Evolutionary conservation across 1,284 basidiomycete genomes (phyloP).

Genomic region (Trichosporon faecale): DNA sequence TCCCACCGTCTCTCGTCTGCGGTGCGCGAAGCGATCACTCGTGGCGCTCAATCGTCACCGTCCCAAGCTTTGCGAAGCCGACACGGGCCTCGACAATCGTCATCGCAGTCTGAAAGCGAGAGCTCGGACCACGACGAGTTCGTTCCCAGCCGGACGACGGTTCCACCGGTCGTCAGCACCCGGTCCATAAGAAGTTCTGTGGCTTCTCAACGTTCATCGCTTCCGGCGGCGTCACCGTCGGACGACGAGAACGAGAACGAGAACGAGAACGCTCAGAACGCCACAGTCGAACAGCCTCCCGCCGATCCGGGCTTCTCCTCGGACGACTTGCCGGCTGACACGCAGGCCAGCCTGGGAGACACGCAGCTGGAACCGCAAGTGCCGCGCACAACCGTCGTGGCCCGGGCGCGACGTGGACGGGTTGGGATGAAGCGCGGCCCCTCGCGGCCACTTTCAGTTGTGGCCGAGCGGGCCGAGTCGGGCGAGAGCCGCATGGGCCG

Average conservation of each 20-base stretch:
- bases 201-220: not conserved
- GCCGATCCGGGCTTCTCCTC: not conserved
- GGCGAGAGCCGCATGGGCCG: not conserved
- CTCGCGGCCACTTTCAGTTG: not conserved
- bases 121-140: not conserved
- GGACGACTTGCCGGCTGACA: not conserved
- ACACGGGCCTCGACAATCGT: not conserved
- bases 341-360: not conserved
- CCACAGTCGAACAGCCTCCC: not conserved
- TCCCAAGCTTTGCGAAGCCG: not conserved
- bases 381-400: constrained; percentile 1
- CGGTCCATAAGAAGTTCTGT: not conserved
- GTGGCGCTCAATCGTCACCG: not conserved
- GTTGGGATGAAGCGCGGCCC: not conserved
- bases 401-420: not conserved
- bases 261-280: not conserved
- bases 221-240: not conserved
- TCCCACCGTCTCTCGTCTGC: not conserved
- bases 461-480: not conserved
- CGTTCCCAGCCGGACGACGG: not conserved
- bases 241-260: not conserved
- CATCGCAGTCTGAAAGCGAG: not conserved
- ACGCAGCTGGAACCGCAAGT: not conserved
- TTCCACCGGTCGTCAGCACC: not conserved
- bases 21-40: not conserved